Evolutionary conservation across 2,329 filamentous ascomycete genomes (phyloP), one percentile per base, ranked within the genome.

Genomic region (Ophiostoma ips): DNA sequence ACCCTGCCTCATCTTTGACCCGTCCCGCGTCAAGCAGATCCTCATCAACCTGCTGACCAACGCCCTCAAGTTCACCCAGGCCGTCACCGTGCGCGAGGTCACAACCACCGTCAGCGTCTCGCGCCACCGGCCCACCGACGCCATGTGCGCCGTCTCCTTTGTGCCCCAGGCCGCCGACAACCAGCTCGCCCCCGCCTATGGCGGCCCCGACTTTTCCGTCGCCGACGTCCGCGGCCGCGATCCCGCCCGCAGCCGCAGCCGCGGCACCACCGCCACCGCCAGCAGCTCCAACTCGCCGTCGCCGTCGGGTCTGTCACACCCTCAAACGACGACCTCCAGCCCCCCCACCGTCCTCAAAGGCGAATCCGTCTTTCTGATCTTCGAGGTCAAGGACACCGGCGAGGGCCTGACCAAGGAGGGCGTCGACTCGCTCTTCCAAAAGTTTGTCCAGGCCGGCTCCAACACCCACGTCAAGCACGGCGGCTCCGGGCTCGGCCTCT

Each of bases 11-110:
- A 66, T 72, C 33, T 64, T 87, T 28, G 86, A 90, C 60, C 81
- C 85, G 0, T 83, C 81, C 15, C 74, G 85, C 21, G 78, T 90
- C 46, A 74, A 84, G 48, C 85, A 90, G 62, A 82, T 89, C 1
- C 69, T 89, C 3, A 87, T 90, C 61, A 90, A 90, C 58, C 71
- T 90, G 1, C 75, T 85, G 9, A 86, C 84, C 8, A 90, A 90
- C 58, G 83, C 84, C 0, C 81, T 90, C 62, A 90, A 90, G 58
- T 90, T 89, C 60, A 90, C 86, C 1, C 79, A 79, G 34, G 71
- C 71, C 0, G 76, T 81, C 16, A 70, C 71, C 15, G 75, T 69
- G 12, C 73, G 79, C 8, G 75, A 76, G 38, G 72, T 79, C 33
- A 65, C 64, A 1, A 67, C 77, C 2, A 64, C 62, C 31, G 62